Evolutionary conservation across 2,329 filamentous ascomycete genomes (phyloP).

Genomic region (Elsinoe batatas): DNA sequence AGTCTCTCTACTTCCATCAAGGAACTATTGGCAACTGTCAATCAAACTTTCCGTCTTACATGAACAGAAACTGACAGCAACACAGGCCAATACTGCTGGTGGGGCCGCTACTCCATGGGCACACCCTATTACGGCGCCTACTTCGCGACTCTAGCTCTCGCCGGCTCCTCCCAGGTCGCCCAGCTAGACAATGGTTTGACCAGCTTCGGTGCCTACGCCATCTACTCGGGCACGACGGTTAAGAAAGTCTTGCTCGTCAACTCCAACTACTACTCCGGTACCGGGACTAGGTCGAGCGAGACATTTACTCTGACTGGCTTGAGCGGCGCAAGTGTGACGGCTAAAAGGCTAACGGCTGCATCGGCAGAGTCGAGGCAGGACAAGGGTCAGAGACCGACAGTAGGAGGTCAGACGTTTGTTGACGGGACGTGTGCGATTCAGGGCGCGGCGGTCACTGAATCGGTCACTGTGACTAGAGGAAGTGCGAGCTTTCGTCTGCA

Average conservation of each 20-base stretch:
- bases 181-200: slow-evolving; percentile 35
- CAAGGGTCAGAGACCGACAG: slow-evolving; percentile 4
- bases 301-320: slow-evolving; percentile 10
- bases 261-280: slow-evolving; percentile 14
- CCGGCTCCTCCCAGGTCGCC: slow-evolving; percentile 35
- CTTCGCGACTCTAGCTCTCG: slow-evolving; percentile 38
- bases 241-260: slow-evolving; percentile 15
- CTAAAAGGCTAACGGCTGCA: slow-evolving; percentile 11
- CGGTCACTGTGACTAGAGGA: background rate
- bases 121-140: slow-evolving; percentile 43
- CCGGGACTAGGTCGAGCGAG: slow-evolving; percentile 7
- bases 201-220: slow-evolving; percentile 39
- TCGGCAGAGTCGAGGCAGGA: slow-evolving; percentile 8
- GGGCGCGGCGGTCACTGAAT: background rate
- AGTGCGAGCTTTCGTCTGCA: slow-evolving; percentile 2
- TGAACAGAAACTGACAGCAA: slow-evolving; percentile 13
- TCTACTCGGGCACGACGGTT: slow-evolving; percentile 26
- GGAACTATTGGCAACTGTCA: slow-evolving; percentile 20
- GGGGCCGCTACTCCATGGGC: slow-evolving; percentile 8
- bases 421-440: slow-evolving; percentile 8
- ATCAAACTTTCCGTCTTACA: slow-evolving; percentile 12
- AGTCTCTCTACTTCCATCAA: slow-evolving; percentile 20
- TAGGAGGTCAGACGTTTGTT: slow-evolving; percentile 10
- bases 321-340: slow-evolving; percentile 5
- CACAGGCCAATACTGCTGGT: slow-evolving; percentile 7